phyloP scores from a whole-genome alignment of 345 rosid species.

The Physaria fendleri region DNA sequence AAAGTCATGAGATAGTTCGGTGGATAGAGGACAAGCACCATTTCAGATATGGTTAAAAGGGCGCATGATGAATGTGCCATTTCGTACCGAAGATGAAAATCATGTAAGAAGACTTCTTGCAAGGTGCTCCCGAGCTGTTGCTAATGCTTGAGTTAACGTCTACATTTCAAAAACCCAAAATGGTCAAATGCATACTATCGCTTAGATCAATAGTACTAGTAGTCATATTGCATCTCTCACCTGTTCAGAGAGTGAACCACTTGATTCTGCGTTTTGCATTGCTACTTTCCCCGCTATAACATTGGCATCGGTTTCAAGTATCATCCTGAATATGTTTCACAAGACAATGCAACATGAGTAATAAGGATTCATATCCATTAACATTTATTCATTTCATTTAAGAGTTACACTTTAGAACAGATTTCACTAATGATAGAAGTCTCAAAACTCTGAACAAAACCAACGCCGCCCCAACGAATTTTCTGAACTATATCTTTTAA shows the following conservation, averaged over 20 bases:
- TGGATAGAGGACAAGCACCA: no score
- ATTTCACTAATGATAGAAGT: not conserved
- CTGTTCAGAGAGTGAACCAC: conserved; percentile 81
- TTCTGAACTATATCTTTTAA: not conserved
- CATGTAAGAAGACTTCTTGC: conserved; percentile 31
- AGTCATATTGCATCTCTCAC: conserved; percentile 31
- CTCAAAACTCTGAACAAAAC: not conserved
- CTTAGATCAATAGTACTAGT: not conserved
- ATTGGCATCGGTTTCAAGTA: conserved; percentile 76
- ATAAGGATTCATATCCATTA: not conserved
- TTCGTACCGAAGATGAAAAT: not conserved
- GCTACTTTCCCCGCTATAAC: conserved; percentile 83
- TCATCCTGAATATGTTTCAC: conserved; percentile 32
- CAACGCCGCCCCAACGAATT: not conserved
- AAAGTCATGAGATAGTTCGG: no score
- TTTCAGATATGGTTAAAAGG: conserved; percentile 1
- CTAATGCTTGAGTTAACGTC: conserved; percentile 31
- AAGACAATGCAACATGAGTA: not conserved
- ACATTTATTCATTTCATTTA: not conserved
- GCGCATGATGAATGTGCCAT: not conserved
- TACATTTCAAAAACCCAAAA: not conserved
- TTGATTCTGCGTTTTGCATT: conserved; percentile 61
- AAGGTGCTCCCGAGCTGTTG: conserved; percentile 30
- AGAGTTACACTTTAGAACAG: not conserved
- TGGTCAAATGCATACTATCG: not conserved